Base-by-base conservation (phyloP, 2,329 filamentous ascomycete species). In the Colletotrichum gloeosporioides region DNA sequence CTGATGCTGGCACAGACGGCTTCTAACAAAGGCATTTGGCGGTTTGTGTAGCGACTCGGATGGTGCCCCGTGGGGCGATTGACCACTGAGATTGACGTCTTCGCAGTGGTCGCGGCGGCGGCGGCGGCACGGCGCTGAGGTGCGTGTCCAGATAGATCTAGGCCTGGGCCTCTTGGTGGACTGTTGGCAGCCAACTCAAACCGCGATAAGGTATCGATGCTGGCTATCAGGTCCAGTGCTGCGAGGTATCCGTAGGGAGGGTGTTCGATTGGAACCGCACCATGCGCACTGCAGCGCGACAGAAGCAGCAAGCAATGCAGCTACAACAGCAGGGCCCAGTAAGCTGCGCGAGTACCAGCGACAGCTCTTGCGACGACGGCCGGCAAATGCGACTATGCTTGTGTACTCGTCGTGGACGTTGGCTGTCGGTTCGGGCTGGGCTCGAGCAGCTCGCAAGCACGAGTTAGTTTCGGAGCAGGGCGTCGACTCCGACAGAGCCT, bases 21-120 rank as follows among this genome's bases (percentile, higher is more conserved):
- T 69, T 76, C 65, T 73, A 74, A 69, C 70, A 76, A 76, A 76
- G 65, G 74, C 74, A 76, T 76, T 70, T 69, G 70, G 57, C 64
- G 65, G 55, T 55, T 69, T 75, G 61, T 36, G 53, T 25, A 44
- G 69, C 39, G 70, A 49, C 18, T 73, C 31, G 59, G 39, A 32
- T n/a, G 55, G 59, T 8, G 59, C 68, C 29, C 59, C 29, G 49
- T 12, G 18, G 63, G 13, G 29, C 39, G 39, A 49, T 49, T 22
- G 44, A 49, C 44, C 44, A 49, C 44, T 49, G 44, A 22, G 44
- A 49, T 49, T 49, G n/a, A 49, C 44, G 59, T 62, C 32, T 62
- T 36, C 22, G 39, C 63, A 62, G 63, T 55, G 69, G 73, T 73
- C 73, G 69, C 63, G 70, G 22, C 49, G 69, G 69, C 68, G 69